Base-by-base conservation (phyloP, 176 grass and related monocot species). In the Lolium perenne region DNA sequence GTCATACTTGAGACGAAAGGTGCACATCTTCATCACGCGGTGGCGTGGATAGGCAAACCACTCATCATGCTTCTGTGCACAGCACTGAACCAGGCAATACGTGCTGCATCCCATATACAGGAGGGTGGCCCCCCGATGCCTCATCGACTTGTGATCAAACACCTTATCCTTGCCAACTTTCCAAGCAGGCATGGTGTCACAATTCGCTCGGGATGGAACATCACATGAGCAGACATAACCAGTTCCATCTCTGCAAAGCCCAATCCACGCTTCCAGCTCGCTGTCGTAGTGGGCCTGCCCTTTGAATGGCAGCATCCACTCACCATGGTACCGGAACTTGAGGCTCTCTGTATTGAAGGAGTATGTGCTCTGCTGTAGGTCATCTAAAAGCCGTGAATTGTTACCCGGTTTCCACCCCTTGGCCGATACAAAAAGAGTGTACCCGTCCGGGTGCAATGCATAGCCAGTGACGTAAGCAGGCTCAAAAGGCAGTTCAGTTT, bases 1-100 rank as follows among this genome's bases (percentile, higher is more conserved):
- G 26, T 16, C 48, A 7, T 54, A 85, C 83, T 26, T 77, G 32
- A 85, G 83, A 11, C 3, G 2, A 23, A 85, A 85, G 13, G 47
- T 7, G 11, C 29, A 29, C 73, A 85, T 78, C 29, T 25, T n/a
- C 6, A 78, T 2, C 29, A 20, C 14, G 10, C 5, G 63, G 32
- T 6, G 2, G 61, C 20, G 23, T 8, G 7, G 17, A 10, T 8
- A 3, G 8, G 2, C 7, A 38, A 63, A 1, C 22, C 60, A 26
- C 60, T 73, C 38, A 13, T 29, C 38, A 5, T 16, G 57, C 17
- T n/a, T 10, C 0, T 0, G 0, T 2, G 17, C 1, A 2, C 3
- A 61, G 4, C 45, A 17, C 51, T 83, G 20, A 2, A 72, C 20
- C 50, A 83, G 35, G 81, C 67, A 72, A n/a, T 72, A 83, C 7